A percentile compares a stretch with the other conserved stretches of the same genome.
Evolutionary conservation across 331 rosid genomes (phyloP).

Genomic region (Quercus phellos): DNA sequence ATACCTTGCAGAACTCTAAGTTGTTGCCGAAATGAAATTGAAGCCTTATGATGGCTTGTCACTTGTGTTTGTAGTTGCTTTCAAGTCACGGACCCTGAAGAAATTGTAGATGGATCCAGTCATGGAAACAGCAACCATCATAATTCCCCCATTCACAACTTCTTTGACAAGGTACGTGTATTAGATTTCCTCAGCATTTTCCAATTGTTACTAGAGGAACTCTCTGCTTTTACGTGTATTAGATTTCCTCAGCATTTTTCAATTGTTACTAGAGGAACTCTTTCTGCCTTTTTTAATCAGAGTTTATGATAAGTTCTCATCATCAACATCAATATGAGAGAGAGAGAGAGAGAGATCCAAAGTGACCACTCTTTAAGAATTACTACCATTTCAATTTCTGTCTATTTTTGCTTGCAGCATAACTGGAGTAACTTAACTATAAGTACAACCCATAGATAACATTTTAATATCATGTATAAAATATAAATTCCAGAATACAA

Average conservation of each 20-base stretch:
- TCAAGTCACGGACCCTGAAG: not conserved
- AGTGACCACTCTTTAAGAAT: no score
- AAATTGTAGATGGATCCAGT: not conserved
- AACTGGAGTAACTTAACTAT: no score
- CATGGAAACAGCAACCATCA: not conserved
- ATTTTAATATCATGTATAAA: no score
- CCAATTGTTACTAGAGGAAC: not conserved
- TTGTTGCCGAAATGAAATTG: not conserved
- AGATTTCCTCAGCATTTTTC: not conserved
- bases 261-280: not conserved
- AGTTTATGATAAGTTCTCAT: not conserved
- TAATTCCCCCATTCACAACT: not conserved
- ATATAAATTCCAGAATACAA: no score
- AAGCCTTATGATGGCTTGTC: constrained; percentile 3
- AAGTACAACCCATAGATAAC: no score
- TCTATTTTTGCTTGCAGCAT: no score
- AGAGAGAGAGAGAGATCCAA: not conserved
- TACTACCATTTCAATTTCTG: no score
- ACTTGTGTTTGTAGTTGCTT: constrained; percentile 1
- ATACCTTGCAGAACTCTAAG: not conserved
- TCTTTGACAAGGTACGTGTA: constrained; percentile 8
- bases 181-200: not conserved
- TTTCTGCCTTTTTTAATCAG: no score
- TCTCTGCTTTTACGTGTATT: not conserved
- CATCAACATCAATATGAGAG: not conserved